Evolutionary conservation across 371 early-diverging fungal species (phyloP).

Genomic region (Rhizopus microsporus): DNA sequence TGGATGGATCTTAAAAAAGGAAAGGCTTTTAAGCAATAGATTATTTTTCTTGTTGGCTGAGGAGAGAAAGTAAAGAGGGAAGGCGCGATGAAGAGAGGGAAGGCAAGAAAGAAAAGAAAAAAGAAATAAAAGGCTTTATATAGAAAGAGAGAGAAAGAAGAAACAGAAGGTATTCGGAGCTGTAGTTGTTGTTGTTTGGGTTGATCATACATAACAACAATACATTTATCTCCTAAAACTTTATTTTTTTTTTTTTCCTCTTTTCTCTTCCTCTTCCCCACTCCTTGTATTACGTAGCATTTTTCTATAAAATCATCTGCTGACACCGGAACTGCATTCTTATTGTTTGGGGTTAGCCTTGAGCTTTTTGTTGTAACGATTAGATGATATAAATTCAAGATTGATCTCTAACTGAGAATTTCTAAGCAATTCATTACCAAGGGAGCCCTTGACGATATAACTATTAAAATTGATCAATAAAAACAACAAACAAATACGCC

Average conservation of each 20-base stretch:
- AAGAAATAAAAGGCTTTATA: too few species aligned
- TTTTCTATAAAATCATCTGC: not conserved
- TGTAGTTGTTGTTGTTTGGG: not conserved
- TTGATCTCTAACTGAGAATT: too few species aligned
- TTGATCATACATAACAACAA: too few species aligned
- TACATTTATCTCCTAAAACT: not conserved
- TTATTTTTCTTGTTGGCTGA: not conserved
- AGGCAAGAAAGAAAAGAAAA: too few species aligned
- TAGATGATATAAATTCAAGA: too few species aligned
- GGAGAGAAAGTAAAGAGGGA: too few species aligned
- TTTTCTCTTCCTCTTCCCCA: not conserved
- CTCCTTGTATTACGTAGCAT: not conserved
- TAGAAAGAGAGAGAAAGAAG: not conserved
- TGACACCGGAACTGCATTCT: not conserved
- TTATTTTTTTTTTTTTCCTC: constrained; percentile 2
- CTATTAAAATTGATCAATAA: constrained; percentile 12
- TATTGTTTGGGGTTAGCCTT: too few species aligned
- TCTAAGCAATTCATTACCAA: not conserved
- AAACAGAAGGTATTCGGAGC: constrained; percentile 2
- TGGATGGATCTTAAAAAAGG: constrained; percentile 13
- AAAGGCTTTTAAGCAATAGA: not conserved
- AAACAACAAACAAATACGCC: constrained; percentile 7
- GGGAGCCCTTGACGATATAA: constrained; percentile 1
- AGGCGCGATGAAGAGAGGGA: too few species aligned
- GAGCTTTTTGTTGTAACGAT: too few species aligned